phyloP scores from a whole-genome alignment of 2,329 filamentous ascomycete genomes.

The Trichophyton rubrum region DNA sequence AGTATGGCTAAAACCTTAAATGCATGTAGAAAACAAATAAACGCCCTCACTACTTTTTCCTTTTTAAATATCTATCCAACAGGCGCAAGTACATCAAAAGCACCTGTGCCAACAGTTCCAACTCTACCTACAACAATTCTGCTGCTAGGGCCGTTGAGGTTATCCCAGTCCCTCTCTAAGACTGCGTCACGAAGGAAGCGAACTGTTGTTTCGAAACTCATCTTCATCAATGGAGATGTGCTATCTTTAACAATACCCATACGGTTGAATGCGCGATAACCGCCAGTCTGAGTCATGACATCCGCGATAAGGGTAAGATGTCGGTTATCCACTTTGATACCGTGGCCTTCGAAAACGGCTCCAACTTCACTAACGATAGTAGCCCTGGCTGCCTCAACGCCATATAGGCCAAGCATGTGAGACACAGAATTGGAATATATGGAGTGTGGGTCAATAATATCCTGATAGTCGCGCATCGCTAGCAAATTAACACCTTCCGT shows the following conservation, averaged over 20 bases:
- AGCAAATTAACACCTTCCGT: constrained; percentile 77
- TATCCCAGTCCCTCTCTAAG: constrained; percentile 79
- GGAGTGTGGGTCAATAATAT: constrained; percentile 73
- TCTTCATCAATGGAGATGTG: constrained; percentile 89
- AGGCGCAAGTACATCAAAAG: constrained; percentile 69
- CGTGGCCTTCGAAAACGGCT: constrained; percentile 77
- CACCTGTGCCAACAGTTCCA: constrained; percentile 74
- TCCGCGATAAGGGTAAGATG: constrained; percentile 94
- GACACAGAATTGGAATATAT: constrained; percentile 89
- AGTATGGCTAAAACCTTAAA: not conserved
- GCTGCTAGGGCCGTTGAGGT: constrained; percentile 70
- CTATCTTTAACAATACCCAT: constrained; percentile 69
- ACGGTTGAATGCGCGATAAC: constrained; percentile 83
- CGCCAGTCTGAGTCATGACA: constrained; percentile 90
- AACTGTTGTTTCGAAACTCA: constrained; percentile 97
- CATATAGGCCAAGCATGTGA: constrained; percentile 71
- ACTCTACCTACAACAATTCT: constrained; percentile 78
- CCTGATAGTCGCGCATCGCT: constrained; percentile 79
- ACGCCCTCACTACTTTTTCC: not conserved
- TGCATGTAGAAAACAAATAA: not conserved
- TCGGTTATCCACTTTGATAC: constrained; percentile 79
- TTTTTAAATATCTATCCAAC: constrained; percentile 24
- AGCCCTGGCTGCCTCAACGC: constrained; percentile 80
- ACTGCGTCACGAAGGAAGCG: constrained; percentile 88
- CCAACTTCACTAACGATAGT: constrained; percentile 79